These are phyloP conservation scores for Alternaria brassicae DNA, from an alignment of 2,329 filamentous ascomycete genomes.

Conservation along the genomic window DNA sequence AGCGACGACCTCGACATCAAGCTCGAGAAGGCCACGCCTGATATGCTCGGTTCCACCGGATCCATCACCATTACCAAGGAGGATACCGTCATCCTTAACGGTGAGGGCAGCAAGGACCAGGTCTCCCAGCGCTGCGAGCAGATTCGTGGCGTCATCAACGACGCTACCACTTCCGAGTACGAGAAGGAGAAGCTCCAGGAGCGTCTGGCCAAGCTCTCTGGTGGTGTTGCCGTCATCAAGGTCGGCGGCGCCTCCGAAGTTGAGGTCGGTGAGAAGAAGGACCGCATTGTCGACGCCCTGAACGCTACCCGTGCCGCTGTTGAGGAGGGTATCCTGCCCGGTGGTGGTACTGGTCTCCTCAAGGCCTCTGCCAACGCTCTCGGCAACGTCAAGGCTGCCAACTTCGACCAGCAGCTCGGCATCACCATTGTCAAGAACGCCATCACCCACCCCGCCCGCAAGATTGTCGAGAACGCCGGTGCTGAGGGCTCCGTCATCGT, in stretches of 20 bases:
- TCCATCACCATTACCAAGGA: slow-evolving; percentile 99
- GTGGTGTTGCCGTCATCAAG: slow-evolving; percentile 99
- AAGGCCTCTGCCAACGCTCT: slow-evolving; percentile 95
- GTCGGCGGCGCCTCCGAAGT: slow-evolving; percentile 97
- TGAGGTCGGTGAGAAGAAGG: slow-evolving; percentile 99
- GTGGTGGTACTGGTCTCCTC: slow-evolving; percentile 96
- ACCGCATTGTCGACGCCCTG: slow-evolving; percentile 96
- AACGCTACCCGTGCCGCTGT: slow-evolving; percentile 98
- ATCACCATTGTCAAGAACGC: slow-evolving; percentile 97
- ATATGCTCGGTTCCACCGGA: slow-evolving; percentile 95
- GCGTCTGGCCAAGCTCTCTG: slow-evolving; percentile 98
- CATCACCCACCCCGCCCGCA: slow-evolving; percentile 92
- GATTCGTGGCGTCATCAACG: slow-evolving; percentile 95
- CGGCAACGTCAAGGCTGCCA: slow-evolving; percentile 79
- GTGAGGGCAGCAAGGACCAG: slow-evolving; percentile 91
- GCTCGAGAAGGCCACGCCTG: slow-evolving; percentile 95
- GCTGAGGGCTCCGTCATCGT: slow-evolving; percentile 95
- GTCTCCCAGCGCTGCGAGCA: slow-evolving; percentile 97
- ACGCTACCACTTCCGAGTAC: slow-evolving; percentile 95
- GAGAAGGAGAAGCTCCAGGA: slow-evolving; percentile 99
- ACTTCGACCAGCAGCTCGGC: slow-evolving; percentile 99
- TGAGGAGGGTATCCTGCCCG: slow-evolving; percentile 98
- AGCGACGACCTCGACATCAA: slow-evolving; percentile 98
- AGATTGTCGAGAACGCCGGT: slow-evolving; percentile 97
- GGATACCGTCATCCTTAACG: slow-evolving; percentile 98